Evolutionary conservation across 1,139 yeast genomes (phyloP), one percentile per base, ranked within the genome.

Genomic region (Nakaseomyces sp.): DNA sequence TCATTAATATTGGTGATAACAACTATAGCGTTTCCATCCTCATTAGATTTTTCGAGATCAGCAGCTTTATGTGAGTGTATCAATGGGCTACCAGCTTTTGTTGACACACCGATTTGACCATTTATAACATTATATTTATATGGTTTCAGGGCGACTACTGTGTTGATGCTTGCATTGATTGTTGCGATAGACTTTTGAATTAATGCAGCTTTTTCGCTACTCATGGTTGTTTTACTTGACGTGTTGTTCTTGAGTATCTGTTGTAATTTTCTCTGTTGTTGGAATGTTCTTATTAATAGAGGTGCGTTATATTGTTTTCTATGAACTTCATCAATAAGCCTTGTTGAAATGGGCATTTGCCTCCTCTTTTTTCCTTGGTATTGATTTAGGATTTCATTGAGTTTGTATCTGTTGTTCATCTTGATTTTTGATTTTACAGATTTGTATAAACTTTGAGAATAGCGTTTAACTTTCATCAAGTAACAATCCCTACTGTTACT

Each of bases 391-490:
- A 53, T 48, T 50, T 66, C 58, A 51, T 56, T 45, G 46, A 66
- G 35, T 54, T 61, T 52, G 48, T 58, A 55, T 51, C 62, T 51
- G 40, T 55, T 58, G 42, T 53, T 57, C 58, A 57, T 58, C 44
- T 60, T 59, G 16, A 55, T 57, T 42, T 59, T 57, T 7, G 60
- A 51, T 42, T 57, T 58, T 3, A 60, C 58, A n/a, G 58, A 47
- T 41, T 55, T 58, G 42, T 54, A 54, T 5, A 61, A 47, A 5
- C 50, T 45, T 31, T 54, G 60, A 2, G 62, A 51, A 35, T 51
- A 53, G 56, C 79, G 79, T 54, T 78, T 80, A 3, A 81, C 75
- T 53, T 77, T 80, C 48, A 72, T 69, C 6, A 83, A 66, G 16
- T 74, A 68, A 65, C 93, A 83, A n/a, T 70, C 72, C 30, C 66